Base-by-base conservation (phyloP, 1,284 basidiomycete species). In the Neonothopanus nambi region DNA sequence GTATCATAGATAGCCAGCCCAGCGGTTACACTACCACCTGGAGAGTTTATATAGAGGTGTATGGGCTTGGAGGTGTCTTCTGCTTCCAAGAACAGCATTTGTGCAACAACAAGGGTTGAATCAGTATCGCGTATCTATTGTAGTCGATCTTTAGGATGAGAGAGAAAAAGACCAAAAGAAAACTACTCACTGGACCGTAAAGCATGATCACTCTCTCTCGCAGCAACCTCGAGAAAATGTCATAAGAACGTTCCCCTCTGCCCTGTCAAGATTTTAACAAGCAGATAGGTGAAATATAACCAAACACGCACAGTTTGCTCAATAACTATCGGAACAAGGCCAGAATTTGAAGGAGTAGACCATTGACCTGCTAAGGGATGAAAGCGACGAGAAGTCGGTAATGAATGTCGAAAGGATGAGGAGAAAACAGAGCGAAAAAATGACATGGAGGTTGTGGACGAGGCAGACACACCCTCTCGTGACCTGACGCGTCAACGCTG, bases 1-100 rank as follows among this genome's bases (percentile, higher is more conserved):
- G 94, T 96, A 67, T 97, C 95, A 74, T 97, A 97, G 55, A 97
- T 95, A 5, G 94, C 94, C 48, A 97, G 74, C 15, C 94, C 95
- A 37, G 93, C 92, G 0, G 94, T 95, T 38, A 97, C 94, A 63
- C 89, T 92, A 33, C 95, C 95, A 3, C 94, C 94, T 0, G 95
- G 94, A 5, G 92, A 94, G 71, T 96, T 97, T 64, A 96, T 95
- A 71, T 95, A 96, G 18, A 97, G 73, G 64, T 95, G 91, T 54
- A 97, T 95, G 2, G 94, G 95, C 65, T 93, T 92, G 13, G 86
- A 84, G 0, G 92, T 85, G 61, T 95, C 92, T 70, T 96, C 94
- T 1, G 95, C 94, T 74, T 97, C 95, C 48, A 97, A 80, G 69
- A 95, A 97, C 37, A 97, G 83, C 2, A 97, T 75, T 65, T 96